Conservation (phyloP, 1,139 yeast species). For the Saccharomyces pastorianus region DNA sequence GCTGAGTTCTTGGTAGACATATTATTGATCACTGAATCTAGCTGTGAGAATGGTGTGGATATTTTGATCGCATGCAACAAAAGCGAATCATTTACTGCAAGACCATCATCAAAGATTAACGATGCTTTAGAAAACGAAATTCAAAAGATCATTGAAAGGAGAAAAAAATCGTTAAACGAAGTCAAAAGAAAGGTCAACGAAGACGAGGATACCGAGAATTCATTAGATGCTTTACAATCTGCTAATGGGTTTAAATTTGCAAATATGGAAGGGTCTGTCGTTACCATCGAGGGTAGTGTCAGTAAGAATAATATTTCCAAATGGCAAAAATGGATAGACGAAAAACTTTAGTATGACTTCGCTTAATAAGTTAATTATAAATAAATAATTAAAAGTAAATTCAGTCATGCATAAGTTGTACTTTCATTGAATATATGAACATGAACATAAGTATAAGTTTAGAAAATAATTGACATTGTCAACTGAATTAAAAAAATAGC, state of each 20-base stretch:
- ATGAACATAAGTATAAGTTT: too few species aligned
- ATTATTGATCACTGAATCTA: slow-evolving; percentile 47
- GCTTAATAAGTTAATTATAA: not conserved
- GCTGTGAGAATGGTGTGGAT: slow-evolving; percentile 55
- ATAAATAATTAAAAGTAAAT: not conserved
- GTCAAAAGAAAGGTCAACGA: slow-evolving; percentile 39
- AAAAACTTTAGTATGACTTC: slow-evolving; percentile 19
- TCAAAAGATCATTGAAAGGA: slow-evolving; percentile 33
- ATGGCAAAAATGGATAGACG: slow-evolving; percentile 78
- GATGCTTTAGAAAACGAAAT: slow-evolving; percentile 57
- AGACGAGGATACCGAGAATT: slow-evolving; percentile 53
- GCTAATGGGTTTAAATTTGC: slow-evolving; percentile 15
- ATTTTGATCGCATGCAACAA: slow-evolving; percentile 74
- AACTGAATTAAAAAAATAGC: slow-evolving; percentile 10
- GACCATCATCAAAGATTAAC: slow-evolving; percentile 56
- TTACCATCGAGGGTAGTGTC: slow-evolving; percentile 64
- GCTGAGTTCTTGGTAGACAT: slow-evolving; percentile 51
- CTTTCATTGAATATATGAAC: too few species aligned
- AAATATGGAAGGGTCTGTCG: slow-evolving; percentile 63
- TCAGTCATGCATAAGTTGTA: too few species aligned
- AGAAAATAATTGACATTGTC: too few species aligned
- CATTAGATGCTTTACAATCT: slow-evolving; percentile 9
- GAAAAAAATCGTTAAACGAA: slow-evolving; percentile 20
- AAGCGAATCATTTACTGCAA: slow-evolving; percentile 72
- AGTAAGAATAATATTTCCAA: slow-evolving; percentile 43